Evolutionary conservation across 768 basidiomycete genomes (phyloP).

Genomic region (Porpolomopsis calyptriformis): DNA sequence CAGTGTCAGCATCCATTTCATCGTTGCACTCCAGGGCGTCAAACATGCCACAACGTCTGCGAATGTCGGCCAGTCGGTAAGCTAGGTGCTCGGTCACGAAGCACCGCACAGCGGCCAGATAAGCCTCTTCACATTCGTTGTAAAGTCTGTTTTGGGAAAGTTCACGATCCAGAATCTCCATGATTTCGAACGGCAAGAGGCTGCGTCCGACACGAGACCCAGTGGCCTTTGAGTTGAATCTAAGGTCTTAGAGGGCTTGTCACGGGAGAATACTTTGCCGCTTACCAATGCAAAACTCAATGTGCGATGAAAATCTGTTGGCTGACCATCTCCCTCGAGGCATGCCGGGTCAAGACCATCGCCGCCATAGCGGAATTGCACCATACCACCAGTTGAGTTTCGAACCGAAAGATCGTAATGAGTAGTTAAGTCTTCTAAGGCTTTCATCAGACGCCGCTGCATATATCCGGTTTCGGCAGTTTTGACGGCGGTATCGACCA

Average conservation of each 20-base stretch:
- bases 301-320: constrained; percentile 79
- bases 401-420: constrained; percentile 95
- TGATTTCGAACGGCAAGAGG: constrained; percentile 80
- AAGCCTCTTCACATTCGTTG: constrained; percentile 62
- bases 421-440: constrained; percentile 90
- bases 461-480: constrained; percentile 99
- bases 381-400: constrained; percentile 88
- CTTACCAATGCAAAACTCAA: constrained; percentile 77
- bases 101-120: constrained; percentile 52
- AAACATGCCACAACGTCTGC: constrained; percentile 71
- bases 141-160: constrained; percentile 47
- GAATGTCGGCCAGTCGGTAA: constrained; percentile 50
- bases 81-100: constrained; percentile 67
- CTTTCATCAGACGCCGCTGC: constrained; percentile 98
- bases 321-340: constrained; percentile 88
- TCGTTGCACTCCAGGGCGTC: constrained; percentile 64
- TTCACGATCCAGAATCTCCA: constrained; percentile 58
- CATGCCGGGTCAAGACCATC: constrained; percentile 96
- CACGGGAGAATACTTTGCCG: constrained; percentile 1
- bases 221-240: constrained; percentile 59
- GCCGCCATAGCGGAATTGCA: constrained; percentile 95
- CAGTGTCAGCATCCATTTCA: constrained; percentile 72
- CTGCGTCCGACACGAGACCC: constrained; percentile 48
- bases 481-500: constrained; percentile 99
- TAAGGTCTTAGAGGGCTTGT: constrained; percentile 9